phyloP scores from a whole-genome alignment of 352 stramenopile genomes.

The Pythium angustatum region DNA sequence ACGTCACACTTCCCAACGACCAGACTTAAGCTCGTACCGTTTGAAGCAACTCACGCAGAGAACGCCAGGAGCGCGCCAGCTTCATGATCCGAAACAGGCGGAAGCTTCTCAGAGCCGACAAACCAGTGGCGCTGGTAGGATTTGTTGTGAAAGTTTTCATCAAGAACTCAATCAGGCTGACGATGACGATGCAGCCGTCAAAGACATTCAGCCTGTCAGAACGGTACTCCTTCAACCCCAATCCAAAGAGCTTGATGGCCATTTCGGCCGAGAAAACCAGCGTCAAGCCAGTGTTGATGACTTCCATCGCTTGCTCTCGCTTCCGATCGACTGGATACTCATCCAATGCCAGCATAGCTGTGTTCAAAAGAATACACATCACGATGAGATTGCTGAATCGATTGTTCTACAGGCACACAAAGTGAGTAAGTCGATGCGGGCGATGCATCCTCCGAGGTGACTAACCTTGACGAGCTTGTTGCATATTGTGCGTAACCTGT shows the following conservation, averaged over 20 bases:
- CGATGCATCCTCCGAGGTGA: background rate
- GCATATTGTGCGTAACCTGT: slow-evolving; percentile 27
- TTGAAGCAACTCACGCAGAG: slow-evolving; percentile 76
- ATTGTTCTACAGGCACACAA: slow-evolving; percentile 21
- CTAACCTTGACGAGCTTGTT: slow-evolving; percentile 30
- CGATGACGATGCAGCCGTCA: slow-evolving; percentile 54
- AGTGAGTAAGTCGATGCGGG: background rate
- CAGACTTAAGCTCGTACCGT: slow-evolving; percentile 46
- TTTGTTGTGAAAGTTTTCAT: slow-evolving; percentile 33
- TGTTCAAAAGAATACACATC: slow-evolving; percentile 67
- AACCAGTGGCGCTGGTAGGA: slow-evolving; percentile 38
- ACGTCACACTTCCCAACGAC: background rate
- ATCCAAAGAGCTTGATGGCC: slow-evolving; percentile 60
- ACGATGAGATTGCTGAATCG: slow-evolving; percentile 43
- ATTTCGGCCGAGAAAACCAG: slow-evolving; percentile 52
- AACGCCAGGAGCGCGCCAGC: slow-evolving; percentile 89
- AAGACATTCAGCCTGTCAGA: slow-evolving; percentile 59
- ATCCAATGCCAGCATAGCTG: slow-evolving; percentile 54
- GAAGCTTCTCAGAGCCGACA: slow-evolving; percentile 81
- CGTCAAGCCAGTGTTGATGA: slow-evolving; percentile 42
- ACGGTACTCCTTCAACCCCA: slow-evolving; percentile 48
- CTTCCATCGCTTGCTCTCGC: slow-evolving; percentile 28
- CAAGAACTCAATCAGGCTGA: slow-evolving; percentile 48
- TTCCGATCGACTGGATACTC: slow-evolving; percentile 36
- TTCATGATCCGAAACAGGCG: slow-evolving; percentile 89